Evolutionary conservation across 1,139 yeast genomes (phyloP).

Genomic region (Blastobotrys arbuscula): DNA sequence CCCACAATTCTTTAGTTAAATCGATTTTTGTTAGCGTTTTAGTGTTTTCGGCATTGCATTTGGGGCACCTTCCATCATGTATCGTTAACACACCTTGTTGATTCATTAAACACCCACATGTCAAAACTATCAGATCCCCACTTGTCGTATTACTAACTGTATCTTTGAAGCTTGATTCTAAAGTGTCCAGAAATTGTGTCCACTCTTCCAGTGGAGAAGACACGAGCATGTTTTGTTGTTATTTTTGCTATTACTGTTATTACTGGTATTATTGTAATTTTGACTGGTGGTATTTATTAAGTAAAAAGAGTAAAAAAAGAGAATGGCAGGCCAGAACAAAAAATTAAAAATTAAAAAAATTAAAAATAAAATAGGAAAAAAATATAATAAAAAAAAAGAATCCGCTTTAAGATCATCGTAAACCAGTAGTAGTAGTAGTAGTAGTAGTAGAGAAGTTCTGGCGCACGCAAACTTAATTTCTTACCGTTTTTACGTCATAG

Average conservation of each 20-base stretch:
- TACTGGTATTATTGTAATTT: neutral
- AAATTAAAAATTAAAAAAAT: too few relatives aligned
- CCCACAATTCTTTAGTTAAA: slow-evolving; percentile 51
- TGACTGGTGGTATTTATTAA: too few relatives aligned
- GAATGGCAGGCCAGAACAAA: too few relatives aligned
- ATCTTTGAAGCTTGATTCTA: slow-evolving; percentile 24
- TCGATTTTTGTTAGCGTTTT: slow-evolving; percentile 19
- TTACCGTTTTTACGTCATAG: neutral
- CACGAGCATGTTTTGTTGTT: slow-evolving; percentile 1
- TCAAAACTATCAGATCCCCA: slow-evolving; percentile 49
- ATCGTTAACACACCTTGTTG: neutral
- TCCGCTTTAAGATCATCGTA: too few relatives aligned
- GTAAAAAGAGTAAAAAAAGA: too few relatives aligned
- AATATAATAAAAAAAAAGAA: too few relatives aligned
- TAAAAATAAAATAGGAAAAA: too few relatives aligned
- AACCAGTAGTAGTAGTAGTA: too few relatives aligned
- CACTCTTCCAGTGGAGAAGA: slow-evolving; percentile 24
- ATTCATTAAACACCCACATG: slow-evolving; percentile 71
- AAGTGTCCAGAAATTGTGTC: slow-evolving; percentile 27
- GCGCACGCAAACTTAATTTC: neutral
- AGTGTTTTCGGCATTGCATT: neutral
- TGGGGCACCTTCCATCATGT: slow-evolving; percentile 2
- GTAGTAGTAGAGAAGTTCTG: neutral
- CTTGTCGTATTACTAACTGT: slow-evolving; percentile 13
- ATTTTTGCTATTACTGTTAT: too few relatives aligned